These are phyloP conservation scores for Yarrowia deformans DNA, from an alignment of 805 yeast genomes.

Conservation along the genomic window DNA sequence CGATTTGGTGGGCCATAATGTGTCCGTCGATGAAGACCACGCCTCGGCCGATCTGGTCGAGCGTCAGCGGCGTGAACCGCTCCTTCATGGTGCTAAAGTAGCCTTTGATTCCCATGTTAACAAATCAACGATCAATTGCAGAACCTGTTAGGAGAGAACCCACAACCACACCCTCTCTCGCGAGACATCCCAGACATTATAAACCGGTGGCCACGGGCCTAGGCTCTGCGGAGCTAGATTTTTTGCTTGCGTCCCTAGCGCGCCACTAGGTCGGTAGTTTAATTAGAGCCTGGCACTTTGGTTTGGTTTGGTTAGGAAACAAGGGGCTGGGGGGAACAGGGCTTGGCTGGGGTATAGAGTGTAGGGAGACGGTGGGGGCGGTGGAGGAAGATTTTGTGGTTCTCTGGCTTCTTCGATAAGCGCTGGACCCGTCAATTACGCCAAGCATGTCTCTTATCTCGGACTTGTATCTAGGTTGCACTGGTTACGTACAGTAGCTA, in stretches of 20 bases:
- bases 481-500: too few species aligned
- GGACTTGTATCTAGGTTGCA: too few species aligned
- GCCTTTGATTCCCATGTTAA: constrained; percentile 30
- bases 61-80: constrained; percentile 27
- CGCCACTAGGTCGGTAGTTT: constrained; percentile 9
- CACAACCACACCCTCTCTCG: too few species aligned
- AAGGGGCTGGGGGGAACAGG: background rate
- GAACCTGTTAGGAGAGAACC: background rate
- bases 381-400: too few species aligned
- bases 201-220: background rate
- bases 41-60: constrained; percentile 28
- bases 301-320: background rate
- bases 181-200: background rate
- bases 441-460: too few species aligned
- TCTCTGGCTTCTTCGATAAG: too few species aligned
- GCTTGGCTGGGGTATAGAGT: background rate
- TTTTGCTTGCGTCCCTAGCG: constrained; percentile 17
- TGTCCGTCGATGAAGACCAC: constrained; percentile 28
- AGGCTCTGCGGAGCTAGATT: constrained; percentile 15
- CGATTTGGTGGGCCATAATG: constrained; percentile 35
- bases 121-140: constrained; percentile 1
- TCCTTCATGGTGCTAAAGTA: constrained; percentile 24
- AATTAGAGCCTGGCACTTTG: background rate
- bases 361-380: background rate
- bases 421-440: too few species aligned